phyloP scores from a whole-genome alignment of 345 rosid species.

The Linum trigynum region DNA sequence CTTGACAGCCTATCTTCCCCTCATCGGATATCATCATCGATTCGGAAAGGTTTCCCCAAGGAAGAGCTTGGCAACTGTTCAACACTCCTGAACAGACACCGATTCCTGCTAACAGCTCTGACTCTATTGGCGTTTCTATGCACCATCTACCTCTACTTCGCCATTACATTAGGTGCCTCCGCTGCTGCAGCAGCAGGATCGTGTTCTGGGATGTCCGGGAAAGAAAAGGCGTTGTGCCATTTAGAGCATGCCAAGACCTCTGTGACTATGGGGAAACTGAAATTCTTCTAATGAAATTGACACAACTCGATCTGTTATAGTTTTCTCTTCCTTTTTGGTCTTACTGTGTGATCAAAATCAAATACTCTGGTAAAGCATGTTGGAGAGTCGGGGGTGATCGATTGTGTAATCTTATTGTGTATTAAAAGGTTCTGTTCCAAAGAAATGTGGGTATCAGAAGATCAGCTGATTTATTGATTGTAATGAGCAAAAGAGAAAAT shows the following conservation, averaged over 20 bases:
- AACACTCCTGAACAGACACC: constrained; percentile 60
- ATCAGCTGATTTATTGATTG: too few relatives aligned
- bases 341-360: too few relatives aligned
- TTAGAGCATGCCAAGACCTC: constrained; percentile 35
- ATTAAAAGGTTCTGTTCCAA: too few relatives aligned
- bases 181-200: constrained; percentile 15
- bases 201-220: constrained; percentile 64
- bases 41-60: constrained; percentile 48
- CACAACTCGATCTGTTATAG: background rate
- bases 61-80: constrained; percentile 85
- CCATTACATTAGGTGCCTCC: constrained; percentile 59
- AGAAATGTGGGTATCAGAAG: too few relatives aligned
- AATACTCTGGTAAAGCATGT: too few relatives aligned
- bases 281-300: constrained; percentile 14
- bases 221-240: constrained; percentile 49
- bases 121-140: constrained; percentile 69
- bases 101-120: constrained; percentile 76
- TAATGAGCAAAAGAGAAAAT: too few relatives aligned
- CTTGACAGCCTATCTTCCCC: constrained; percentile 74
- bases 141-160: constrained; percentile 84
- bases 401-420: too few relatives aligned
- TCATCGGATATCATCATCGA: constrained; percentile 51
- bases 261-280: constrained; percentile 17
- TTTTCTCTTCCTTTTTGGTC: background rate
- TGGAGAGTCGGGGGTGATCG: too few relatives aligned